Evolutionary conservation across 768 basidiomycete species (phyloP).

Genomic region (Rubroboletus pulcherrimus): DNA sequence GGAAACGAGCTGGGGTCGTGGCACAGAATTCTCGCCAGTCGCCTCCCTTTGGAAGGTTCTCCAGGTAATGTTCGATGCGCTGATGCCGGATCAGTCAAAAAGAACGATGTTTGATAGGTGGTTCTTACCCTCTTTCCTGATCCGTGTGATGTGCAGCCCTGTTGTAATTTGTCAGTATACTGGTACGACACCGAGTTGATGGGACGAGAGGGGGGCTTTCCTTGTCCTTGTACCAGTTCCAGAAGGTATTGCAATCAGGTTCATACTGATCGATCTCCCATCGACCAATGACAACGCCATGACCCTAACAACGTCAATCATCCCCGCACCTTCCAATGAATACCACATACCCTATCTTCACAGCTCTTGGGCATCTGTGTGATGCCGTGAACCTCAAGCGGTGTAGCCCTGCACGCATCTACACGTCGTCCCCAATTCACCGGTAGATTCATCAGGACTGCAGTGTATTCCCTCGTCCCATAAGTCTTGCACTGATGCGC

Average conservation of each 20-base stretch:
- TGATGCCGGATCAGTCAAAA: slow-evolving; percentile 1
- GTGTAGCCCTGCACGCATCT: slow-evolving; percentile 23
- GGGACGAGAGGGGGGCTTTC: background rate
- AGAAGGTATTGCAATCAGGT: slow-evolving; percentile 27
- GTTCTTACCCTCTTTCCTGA: slow-evolving; percentile 25
- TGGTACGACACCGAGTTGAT: background rate
- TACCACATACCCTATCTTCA: slow-evolving; percentile 18
- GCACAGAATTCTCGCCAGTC: slow-evolving; percentile 33
- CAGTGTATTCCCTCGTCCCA: slow-evolving; percentile 29
- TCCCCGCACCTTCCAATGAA: background rate
- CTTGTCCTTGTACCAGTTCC: slow-evolving; percentile 26
- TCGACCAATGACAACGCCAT: slow-evolving; percentile 19
- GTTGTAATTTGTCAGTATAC: background rate
- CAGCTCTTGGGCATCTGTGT: slow-evolving; percentile 7
- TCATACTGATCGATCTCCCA: slow-evolving; percentile 27
- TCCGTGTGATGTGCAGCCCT: slow-evolving; percentile 25
- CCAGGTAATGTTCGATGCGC: slow-evolving; percentile 27
- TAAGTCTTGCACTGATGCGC: slow-evolving; percentile 26
- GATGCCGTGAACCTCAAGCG: slow-evolving; percentile 24
- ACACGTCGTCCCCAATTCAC: slow-evolving; percentile 15
- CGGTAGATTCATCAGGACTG: slow-evolving; percentile 29
- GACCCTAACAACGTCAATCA: slow-evolving; percentile 12
- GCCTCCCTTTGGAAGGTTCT: slow-evolving; percentile 25
- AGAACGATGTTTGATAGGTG: background rate
- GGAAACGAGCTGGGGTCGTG: slow-evolving; percentile 29